Evolutionary conservation across 169 alveolate genomes (phyloP), one percentile per base, ranked within the genome.

Genomic region (Perkinsus marinus): DNA sequence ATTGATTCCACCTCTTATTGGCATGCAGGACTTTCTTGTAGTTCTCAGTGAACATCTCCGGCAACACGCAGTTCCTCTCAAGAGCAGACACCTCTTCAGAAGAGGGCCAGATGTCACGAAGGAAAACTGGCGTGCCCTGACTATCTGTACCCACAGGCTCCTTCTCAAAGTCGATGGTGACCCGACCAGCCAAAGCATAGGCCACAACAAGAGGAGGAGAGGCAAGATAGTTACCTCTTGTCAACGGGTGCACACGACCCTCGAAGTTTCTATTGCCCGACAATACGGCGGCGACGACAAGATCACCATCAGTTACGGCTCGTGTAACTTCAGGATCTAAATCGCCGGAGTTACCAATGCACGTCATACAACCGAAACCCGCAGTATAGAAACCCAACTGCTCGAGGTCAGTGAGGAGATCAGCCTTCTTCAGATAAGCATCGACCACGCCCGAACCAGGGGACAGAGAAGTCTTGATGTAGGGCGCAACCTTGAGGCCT

Each of bases 331-430:
- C 98, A 47, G 95, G 95, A 92, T 97, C 98, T 41, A 98, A 92
- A 37, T 68, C 92, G 34, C 79, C 79, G 6, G 79, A 57, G 79
- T 57, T 57, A 13, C 79, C 79, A 90, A 98, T 98, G 94, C 99
- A 98, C 13, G 99, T 97, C 99, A 97, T 98, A 96, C 99, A 98
- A 0, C 99, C 99, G 96, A 96, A 98, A n/a, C 99, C 99, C 38
- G 98, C 98, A 38, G 94, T 94, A 92, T 98, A 96, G 94, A 98
- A 98, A 30, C 99, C 99, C 26, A 98, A 96, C 93, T 95, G 39
- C 94, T 98, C 98, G 90, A 98, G 94, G 91, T 95, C 97, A 22
- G 95, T 95, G 41, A 95, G 92, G 38, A 69, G 89, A 19, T 43
- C 39, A 34, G 90, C 41, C 37, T 39, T 43, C 91, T 39, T 13